Evolutionary conservation across 106 monocot species (phyloP), one percentile per base, ranked within the genome.

Genomic region (Agapanthus africanus): DNA sequence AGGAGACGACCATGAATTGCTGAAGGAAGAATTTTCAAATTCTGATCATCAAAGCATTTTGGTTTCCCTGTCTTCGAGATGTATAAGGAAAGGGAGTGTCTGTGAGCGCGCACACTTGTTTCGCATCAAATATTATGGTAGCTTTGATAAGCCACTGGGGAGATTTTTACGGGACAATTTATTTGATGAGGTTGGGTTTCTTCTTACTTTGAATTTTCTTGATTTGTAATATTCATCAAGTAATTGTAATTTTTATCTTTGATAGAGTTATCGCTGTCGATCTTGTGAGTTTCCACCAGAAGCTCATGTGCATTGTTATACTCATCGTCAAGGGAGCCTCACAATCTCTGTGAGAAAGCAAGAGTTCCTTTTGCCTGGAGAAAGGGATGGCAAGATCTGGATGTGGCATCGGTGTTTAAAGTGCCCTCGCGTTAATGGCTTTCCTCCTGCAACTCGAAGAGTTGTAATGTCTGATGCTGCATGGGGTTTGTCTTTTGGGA

Each of bases 391-490:
- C 15, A 91, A 87, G 70, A 91, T 94, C 62, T 94, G 94, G 94
- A 90, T 94, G 94, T 94, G 94, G 94, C 90, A 91, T 39, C 80
- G 94, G 63, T 94, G 94, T 62, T 57, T 91, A 30, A 67, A 70
- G 2, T 94, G 94, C 65, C 87, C 83, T 57, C 78, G 76, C 4
- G 59, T 81, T 54, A 73, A 79, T 73, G 87, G 85, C 11, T 74
- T 85, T 31, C 94, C 94, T 30, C 90, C 87, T 26, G 79, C 83
- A 39, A 94, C 82, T 68, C 70, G 79, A 51, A 85, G 94, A 76
- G 79, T 94, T 36, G 83, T 94, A 32, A 85, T 94, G 90, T 94
- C 94, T 74, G 90, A 94, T 85, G 94, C 94, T 66, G 94, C 88
- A 25, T 94, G 90, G 94, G 90, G 94, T 27, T 79, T 94, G 57